Base-by-base conservation (phyloP, 129 eudicot species). In the Flaveria robusta region DNA sequence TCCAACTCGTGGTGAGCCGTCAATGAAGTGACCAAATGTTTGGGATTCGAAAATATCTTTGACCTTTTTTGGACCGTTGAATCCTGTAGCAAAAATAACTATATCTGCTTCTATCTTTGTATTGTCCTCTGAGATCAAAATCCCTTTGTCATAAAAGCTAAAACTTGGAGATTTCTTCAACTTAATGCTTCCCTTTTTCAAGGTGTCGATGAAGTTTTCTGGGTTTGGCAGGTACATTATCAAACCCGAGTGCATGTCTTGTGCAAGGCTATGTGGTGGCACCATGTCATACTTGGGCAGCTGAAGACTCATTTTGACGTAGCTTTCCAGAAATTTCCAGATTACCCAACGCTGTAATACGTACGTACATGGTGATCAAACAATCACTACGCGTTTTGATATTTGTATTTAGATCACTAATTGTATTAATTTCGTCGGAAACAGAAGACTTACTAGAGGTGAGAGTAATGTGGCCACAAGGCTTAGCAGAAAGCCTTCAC, bases 21-120 rank as follows among this genome's bases (percentile, higher is more conserved):
- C 34, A 12, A 90, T 85, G 79, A 1, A 39, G 9, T 88, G 68
- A 55, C 81, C 85, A 15, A 87, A 83, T 7, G 26, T 42, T 50
- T 82, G 67, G 1, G 88, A 85, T 6, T 43, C 66, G 22, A 89
- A 89, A 11, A 89, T 70, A 46, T 79, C 62, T 73, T 71, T 76
- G 71, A 89, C 81, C 77, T 89, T 89, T 5, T 78, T 69, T 9
- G 41, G 71, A 47, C 90, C 89, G 31, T 68, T 85, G 37, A 79
- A 89, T 20, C 96, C 96, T 7, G 96, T 89, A 4, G 89, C 87
- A 24, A 89, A 43, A 34, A 89, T 82, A 23, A 86, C 95, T 14
- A 89, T 24, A 37, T 89, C 91, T 14, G 78, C 66, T 45, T 77
- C 59, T 24, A 87, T 2, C 0, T 80, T 70, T 10, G 71, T 71